These are phyloP conservation scores for Anthostomella pinea DNA, from an alignment of 2,329 filamentous ascomycete genomes.

Conservation along the genomic window DNA sequence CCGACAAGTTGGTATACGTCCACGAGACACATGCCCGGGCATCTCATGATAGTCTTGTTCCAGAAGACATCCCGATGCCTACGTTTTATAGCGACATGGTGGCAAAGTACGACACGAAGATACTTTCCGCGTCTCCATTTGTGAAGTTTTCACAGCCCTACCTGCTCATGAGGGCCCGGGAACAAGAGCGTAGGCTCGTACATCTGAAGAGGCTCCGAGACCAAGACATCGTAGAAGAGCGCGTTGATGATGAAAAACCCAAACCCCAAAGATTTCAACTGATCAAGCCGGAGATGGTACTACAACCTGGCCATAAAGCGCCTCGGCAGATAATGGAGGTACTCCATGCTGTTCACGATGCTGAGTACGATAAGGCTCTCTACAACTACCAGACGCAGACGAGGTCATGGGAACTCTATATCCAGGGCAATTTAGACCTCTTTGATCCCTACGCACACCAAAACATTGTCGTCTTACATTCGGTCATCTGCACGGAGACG, in stretches of 20 bases:
- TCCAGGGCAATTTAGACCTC: slow-evolving; percentile 80
- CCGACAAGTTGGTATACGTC: slow-evolving; percentile 35
- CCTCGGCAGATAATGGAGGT: slow-evolving; percentile 90
- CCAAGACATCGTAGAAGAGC: slow-evolving; percentile 61
- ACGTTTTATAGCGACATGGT: slow-evolving; percentile 96
- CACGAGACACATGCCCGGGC: slow-evolving; percentile 44
- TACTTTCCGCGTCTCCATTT: slow-evolving; percentile 92
- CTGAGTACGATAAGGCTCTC: slow-evolving; percentile 91
- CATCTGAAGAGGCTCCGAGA: slow-evolving; percentile 82
- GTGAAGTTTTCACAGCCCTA: slow-evolving; percentile 95
- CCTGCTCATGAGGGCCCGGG: slow-evolving; percentile 84
- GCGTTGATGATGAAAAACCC: slow-evolving; percentile 57
- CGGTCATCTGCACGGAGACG: slow-evolving; percentile 87
- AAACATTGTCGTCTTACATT: slow-evolving; percentile 92
- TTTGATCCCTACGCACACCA: slow-evolving; percentile 96
- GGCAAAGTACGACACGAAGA: slow-evolving; percentile 86
- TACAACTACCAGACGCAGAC: slow-evolving; percentile 95
- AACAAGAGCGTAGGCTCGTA: slow-evolving; percentile 80
- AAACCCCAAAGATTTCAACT: slow-evolving; percentile 77
- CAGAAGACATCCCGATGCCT: slow-evolving; percentile 78
- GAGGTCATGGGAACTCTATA: slow-evolving; percentile 92
- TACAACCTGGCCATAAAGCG: slow-evolving; percentile 74
- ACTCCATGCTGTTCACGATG: slow-evolving; percentile 89
- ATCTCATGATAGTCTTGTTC: slow-evolving; percentile 56
- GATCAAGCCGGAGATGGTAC: slow-evolving; percentile 94